These are phyloP conservation scores for Anisodus tanguticus DNA, from an alignment of 257 asterid genomes.

Conservation along the genomic window DNA sequence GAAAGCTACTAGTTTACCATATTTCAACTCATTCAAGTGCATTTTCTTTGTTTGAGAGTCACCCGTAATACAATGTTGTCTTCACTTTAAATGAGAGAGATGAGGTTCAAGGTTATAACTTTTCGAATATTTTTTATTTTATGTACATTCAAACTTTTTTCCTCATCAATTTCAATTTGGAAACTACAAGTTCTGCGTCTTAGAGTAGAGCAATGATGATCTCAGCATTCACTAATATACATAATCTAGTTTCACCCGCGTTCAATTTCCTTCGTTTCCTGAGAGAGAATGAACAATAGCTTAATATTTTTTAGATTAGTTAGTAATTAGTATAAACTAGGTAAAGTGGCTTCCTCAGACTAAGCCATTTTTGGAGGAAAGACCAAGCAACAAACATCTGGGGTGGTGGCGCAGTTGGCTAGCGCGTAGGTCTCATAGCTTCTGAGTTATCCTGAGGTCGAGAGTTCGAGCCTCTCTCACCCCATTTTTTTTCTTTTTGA, in stretches of 20 bases:
- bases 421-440: conserved; percentile 99
- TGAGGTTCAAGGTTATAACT: background rate
- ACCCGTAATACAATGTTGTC: background rate
- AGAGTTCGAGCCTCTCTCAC: conserved; percentile 97
- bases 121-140: background rate
- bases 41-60: background rate
- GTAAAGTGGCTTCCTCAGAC: too few species aligned
- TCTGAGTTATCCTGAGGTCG: conserved; percentile 90
- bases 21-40: background rate
- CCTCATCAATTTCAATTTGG: background rate
- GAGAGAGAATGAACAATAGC: too few species aligned
- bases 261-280: background rate
- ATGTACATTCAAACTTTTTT: background rate
- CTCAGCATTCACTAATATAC: background rate
- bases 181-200: background rate
- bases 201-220: background rate
- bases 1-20: background rate
- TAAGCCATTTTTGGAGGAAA: too few species aligned
- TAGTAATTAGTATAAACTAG: too few species aligned
- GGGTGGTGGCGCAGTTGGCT: conserved; percentile 99
- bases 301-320: background rate
- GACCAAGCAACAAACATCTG: conserved; percentile 19
- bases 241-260: background rate
- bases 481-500: conserved; percentile 41
- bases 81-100: background rate